Percentiles rank a stretch among this genome's conserved stretches.
Evolutionary conservation across 345 rosid genomes (phyloP).

Genomic region (Garcia nutans): DNA sequence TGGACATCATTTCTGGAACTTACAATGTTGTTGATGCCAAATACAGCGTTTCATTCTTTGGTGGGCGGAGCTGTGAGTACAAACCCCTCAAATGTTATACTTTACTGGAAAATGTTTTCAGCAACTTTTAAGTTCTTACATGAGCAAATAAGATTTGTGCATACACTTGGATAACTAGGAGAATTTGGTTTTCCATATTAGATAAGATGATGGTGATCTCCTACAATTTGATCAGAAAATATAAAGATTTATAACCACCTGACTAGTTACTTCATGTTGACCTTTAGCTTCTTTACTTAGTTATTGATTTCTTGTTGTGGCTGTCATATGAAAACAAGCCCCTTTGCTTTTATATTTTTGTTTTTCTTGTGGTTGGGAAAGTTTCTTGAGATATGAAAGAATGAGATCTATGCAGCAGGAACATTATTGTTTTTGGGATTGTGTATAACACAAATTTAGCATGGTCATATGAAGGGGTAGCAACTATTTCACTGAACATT

Average conservation of each 20-base stretch:
- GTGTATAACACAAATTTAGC: background rate
- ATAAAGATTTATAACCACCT: background rate
- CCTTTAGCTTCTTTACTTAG: background rate
- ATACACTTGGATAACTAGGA: background rate
- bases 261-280: background rate
- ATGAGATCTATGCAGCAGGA: constrained; percentile 3
- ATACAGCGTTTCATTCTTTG: constrained; percentile 48
- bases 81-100: background rate
- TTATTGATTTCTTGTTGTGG: background rate
- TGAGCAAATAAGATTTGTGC: background rate
- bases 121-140: background rate
- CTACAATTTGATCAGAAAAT: background rate
- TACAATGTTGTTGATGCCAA: constrained; percentile 51
- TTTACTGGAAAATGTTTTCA: background rate
- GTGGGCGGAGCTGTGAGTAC: constrained; percentile 74
- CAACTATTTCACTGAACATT: background rate
- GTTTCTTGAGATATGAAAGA: background rate
- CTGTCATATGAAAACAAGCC: constrained; percentile 45
- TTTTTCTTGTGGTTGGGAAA: background rate
- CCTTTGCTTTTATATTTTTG: constrained; percentile 5
- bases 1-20: constrained; percentile 96
- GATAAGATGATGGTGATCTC: background rate
- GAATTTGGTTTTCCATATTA: background rate
- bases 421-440: background rate
- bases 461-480: background rate